phyloP scores from a whole-genome alignment of 2,329 filamentous ascomycete genomes.

The Colletotrichum liriopes region DNA sequence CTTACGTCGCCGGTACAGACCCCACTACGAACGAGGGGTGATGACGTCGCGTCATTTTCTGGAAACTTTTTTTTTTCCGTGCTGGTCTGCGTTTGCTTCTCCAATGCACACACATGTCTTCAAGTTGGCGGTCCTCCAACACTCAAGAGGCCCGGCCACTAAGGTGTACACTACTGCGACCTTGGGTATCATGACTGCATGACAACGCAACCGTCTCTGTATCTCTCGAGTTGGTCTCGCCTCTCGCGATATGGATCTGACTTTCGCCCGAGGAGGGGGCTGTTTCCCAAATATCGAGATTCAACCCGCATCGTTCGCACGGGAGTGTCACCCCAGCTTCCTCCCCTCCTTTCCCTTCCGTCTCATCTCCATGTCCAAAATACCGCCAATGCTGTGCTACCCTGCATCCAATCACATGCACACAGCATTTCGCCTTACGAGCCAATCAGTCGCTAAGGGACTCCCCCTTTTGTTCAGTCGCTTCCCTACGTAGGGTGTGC shows the following conservation, averaged over 20 bases:
- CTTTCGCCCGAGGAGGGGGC: neutral
- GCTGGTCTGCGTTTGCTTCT: slow-evolving; percentile 3
- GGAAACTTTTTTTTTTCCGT: neutral
- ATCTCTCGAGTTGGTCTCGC: neutral
- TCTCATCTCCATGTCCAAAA: slow-evolving; percentile 27
- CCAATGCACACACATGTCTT: slow-evolving; percentile 16
- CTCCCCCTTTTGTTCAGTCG: slow-evolving; percentile 28
- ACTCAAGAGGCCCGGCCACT: slow-evolving; percentile 10
- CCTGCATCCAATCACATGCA: slow-evolving; percentile 33
- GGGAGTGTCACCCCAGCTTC: slow-evolving; percentile 37
- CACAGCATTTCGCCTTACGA: neutral
- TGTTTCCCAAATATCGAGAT: slow-evolving; percentile 4
- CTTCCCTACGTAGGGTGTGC: neutral
- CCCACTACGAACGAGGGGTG: slow-evolving; percentile 38
- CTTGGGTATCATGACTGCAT: slow-evolving; percentile 12
- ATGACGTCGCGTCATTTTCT: slow-evolving; percentile 36
- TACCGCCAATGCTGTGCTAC: slow-evolving; percentile 27
- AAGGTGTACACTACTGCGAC: neutral
- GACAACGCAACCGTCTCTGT: slow-evolving; percentile 6
- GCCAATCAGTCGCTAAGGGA: slow-evolving; percentile 26
- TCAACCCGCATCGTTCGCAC: slow-evolving; percentile 18
- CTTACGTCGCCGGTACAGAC: slow-evolving; percentile 38
- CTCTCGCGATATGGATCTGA: neutral
- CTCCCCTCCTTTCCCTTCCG: slow-evolving; percentile 5
- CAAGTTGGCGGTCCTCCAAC: neutral